Percentiles rank a stretch among this genome's conserved stretches.
These are phyloP conservation scores for Kwoniella heveanensis DNA, from an alignment of 768 basidiomycete species.

Conservation along the genomic window DNA sequence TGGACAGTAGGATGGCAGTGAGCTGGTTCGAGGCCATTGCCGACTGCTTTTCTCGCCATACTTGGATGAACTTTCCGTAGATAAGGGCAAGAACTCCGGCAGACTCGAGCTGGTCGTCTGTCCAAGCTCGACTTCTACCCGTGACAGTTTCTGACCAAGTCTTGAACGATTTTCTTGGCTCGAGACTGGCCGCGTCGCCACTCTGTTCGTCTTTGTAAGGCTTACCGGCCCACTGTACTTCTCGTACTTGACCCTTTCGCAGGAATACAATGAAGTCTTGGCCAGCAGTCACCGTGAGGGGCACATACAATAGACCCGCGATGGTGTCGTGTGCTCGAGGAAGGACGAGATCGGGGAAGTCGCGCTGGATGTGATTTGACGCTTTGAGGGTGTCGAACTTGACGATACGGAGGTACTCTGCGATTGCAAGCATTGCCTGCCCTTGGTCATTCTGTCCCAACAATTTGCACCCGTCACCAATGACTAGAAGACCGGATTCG, in stretches of 20 bases:
- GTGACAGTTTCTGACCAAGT: slow-evolving; percentile 74
- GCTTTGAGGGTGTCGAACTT: slow-evolving; percentile 71
- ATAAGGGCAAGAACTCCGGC: slow-evolving; percentile 76
- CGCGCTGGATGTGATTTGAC: slow-evolving; percentile 67
- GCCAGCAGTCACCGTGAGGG: slow-evolving; percentile 67
- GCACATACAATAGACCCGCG: slow-evolving; percentile 74
- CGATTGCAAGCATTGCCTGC: slow-evolving; percentile 75
- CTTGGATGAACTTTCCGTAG: slow-evolving; percentile 78
- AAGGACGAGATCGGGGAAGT: slow-evolving; percentile 72
- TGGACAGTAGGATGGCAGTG: slow-evolving; percentile 72
- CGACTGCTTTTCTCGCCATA: slow-evolving; percentile 79
- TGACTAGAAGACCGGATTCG: slow-evolving; percentile 60
- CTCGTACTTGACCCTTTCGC: slow-evolving; percentile 69
- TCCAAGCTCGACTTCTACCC: slow-evolving; percentile 71
- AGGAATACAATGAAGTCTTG: slow-evolving; percentile 80
- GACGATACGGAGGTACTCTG: slow-evolving; percentile 75
- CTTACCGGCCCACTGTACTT: slow-evolving; percentile 77
- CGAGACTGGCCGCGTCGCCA: slow-evolving; percentile 60
- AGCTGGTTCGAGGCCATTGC: slow-evolving; percentile 72
- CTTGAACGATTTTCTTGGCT: slow-evolving; percentile 79
- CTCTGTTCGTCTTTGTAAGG: slow-evolving; percentile 62
- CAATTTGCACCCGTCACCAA: slow-evolving; percentile 69
- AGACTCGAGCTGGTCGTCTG: slow-evolving; percentile 80
- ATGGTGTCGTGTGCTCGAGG: slow-evolving; percentile 64
- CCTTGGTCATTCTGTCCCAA: slow-evolving; percentile 59